A percentile compares a stretch with the other conserved stretches of the same genome.
Conservation (phyloP, 108 stramenopile species). For the Skeletonema marinoi region DNA sequence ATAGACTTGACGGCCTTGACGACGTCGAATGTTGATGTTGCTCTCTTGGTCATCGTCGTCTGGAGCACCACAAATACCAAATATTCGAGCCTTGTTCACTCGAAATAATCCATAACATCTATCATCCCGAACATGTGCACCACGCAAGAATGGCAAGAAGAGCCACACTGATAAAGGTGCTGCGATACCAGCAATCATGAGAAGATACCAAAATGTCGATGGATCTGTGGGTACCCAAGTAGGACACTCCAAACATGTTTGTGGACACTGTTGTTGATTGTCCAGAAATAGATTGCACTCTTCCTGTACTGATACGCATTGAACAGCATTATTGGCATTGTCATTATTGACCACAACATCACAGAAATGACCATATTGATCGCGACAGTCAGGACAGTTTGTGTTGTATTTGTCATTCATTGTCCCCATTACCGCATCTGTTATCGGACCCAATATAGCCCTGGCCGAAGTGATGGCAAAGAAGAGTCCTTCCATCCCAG, state of each 20-base stretch:
- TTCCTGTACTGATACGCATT: conserved; percentile 33
- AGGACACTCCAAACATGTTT: conserved; percentile 46
- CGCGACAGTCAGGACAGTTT: conserved; percentile 43
- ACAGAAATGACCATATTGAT: conserved; percentile 48
- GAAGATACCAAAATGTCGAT: conserved; percentile 36
- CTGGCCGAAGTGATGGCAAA: conserved; percentile 36
- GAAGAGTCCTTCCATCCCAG: conserved; percentile 49
- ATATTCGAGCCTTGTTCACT: too few relatives aligned
- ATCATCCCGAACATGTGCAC: too few relatives aligned
- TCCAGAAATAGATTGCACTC: conserved; percentile 16
- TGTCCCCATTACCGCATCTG: conserved; percentile 29
- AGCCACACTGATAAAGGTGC: conserved; percentile 10
- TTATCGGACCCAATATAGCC: conserved; percentile 30
- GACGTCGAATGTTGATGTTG: too few relatives aligned
- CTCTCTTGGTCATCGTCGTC: conserved; percentile 3
- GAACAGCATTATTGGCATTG: not conserved
- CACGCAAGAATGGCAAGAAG: too few relatives aligned
- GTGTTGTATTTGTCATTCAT: conserved; percentile 40
- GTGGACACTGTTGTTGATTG: conserved; percentile 23
- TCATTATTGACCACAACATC: conserved; percentile 1
- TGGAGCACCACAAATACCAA: too few relatives aligned
- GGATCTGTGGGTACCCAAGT: conserved; percentile 45
- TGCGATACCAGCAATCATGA: conserved; percentile 26
- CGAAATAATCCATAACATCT: too few relatives aligned
- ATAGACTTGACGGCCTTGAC: too few relatives aligned